Percentiles rank a stretch among this genome's conserved stretches.
Conservation (phyloP, 2,329 filamentous ascomycete species). For the Calonectria pauciramosa region DNA sequence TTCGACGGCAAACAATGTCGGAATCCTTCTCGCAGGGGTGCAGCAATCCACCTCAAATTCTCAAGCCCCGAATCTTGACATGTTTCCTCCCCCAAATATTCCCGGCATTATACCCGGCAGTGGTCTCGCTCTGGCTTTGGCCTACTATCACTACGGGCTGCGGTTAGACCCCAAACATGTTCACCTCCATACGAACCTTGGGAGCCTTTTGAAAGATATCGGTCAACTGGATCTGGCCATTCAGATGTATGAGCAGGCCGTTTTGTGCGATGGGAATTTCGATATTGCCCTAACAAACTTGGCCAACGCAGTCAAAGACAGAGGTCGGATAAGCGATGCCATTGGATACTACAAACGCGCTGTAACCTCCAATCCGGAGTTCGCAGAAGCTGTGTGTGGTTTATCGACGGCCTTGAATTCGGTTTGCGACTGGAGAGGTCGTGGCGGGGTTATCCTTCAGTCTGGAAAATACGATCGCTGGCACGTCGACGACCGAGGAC, state of each 20-base stretch:
- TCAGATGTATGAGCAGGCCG: constrained; percentile 96
- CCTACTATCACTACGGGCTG: constrained; percentile 96
- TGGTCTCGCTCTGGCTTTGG: constrained; percentile 87
- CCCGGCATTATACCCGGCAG: constrained; percentile 88
- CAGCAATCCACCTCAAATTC: constrained; percentile 71
- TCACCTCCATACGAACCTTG: constrained; percentile 96
- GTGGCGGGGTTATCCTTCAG: constrained; percentile 86
- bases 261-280: constrained; percentile 92
- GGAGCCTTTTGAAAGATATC: constrained; percentile 95
- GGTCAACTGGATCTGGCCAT: constrained; percentile 93
- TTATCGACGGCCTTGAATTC: constrained; percentile 96
- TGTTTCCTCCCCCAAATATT: constrained; percentile 60
- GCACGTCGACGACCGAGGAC: constrained; percentile 90
- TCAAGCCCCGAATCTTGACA: constrained; percentile 23
- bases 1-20: constrained; percentile 98
- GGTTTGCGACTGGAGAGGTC: constrained; percentile 93
- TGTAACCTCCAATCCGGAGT: constrained; percentile 92
- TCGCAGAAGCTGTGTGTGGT: constrained; percentile 96
- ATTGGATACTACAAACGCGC: constrained; percentile 93
- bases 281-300: constrained; percentile 97
- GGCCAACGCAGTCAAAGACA: constrained; percentile 97
- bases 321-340: constrained; percentile 91
- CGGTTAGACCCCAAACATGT: constrained; percentile 90
- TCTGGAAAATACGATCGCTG: constrained; percentile 85
- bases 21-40: constrained; percentile 94